Evolutionary conservation across 2,329 filamentous ascomycete species (phyloP), one percentile per base, ranked within the genome.

Genomic region (Xenoacremonium recifei): DNA sequence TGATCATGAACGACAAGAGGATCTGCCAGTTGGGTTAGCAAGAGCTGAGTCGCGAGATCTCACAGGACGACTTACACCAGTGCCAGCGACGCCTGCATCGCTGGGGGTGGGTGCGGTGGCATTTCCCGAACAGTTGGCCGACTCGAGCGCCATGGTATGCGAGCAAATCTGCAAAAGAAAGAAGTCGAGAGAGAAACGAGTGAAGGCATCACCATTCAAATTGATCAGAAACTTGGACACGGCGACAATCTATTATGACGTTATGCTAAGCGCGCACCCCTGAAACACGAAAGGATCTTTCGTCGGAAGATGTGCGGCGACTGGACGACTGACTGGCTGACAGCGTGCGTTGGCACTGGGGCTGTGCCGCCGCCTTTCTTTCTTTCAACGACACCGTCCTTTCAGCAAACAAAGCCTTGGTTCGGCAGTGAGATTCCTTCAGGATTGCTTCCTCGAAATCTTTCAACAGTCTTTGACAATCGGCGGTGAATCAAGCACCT

Each of bases 1-100:
- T 84, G 47, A 84, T 74, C 58, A 84, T 80, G 64, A 84, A 85
- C 35, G 81, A 84, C 48, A 85, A 71, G 21, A 85, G 69, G 46
- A 59, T 56, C 56, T 59, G 13, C 39, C 2, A 9, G 17, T 17
- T 37, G 37, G 36, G 19, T 51, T 45, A 42, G 57, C 7, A 20
- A 10, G 32, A 5, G 18, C n/a, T 13, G 23, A 9, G 23, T 27
- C 13, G 23, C n/a, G n/a, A n/a, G n/a, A n/a, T n/a, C 23, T 9
- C 23, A 7, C 23, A 9, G 23, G 13, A 27, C 20, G 23, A 59
- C 74, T 51, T 71, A 79, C 76, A 45, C 77, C 77, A 27, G 73
- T 67, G 36, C 78, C 76, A 39, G 79, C 77, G 40, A 84, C 73
- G 54, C 79, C 72, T 11, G 78, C 72, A 62, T 83, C 75, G 48